A percentile compares a stretch with the other conserved stretches of the same genome.
phyloP scores from a whole-genome alignment of 352 stramenopile species.

The Phytophthora pisi region DNA sequence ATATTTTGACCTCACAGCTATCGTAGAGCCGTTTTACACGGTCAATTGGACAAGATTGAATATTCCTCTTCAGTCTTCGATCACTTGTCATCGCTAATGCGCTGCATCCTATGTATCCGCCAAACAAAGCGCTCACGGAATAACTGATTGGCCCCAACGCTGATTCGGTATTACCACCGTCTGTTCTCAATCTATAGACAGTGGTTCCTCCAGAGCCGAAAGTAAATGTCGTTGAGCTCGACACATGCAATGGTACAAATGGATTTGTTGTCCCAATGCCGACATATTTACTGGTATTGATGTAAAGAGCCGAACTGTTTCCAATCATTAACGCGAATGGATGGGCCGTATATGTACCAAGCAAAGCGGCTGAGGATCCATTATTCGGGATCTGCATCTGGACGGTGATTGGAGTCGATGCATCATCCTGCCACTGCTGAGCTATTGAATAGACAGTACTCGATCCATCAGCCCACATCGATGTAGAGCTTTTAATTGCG shows the following conservation, averaged over 20 bases:
- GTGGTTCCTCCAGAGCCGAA: conserved; percentile 2
- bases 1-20: neutral
- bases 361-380: too few species aligned
- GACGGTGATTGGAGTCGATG: too few species aligned
- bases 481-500: too few species aligned
- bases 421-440: too few species aligned
- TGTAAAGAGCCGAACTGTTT: too few species aligned
- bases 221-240: neutral
- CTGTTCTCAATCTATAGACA: neutral
- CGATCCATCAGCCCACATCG: too few species aligned
- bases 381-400: too few species aligned
- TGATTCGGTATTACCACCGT: neutral
- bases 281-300: too few species aligned
- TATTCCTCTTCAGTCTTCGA: conserved; percentile 13
- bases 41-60: conserved; percentile 1
- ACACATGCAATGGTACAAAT: neutral
- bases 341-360: too few species aligned
- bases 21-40: conserved; percentile 9
- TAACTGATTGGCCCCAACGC: conserved; percentile 5
- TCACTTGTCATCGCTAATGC: conserved; percentile 11
- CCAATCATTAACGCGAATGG: too few species aligned
- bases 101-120: neutral
- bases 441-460: too few species aligned
- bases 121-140: neutral
- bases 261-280: too few species aligned